Conservation (phyloP, 1,284 basidiomycete species). For the Hypsizygus ulmarius region DNA sequence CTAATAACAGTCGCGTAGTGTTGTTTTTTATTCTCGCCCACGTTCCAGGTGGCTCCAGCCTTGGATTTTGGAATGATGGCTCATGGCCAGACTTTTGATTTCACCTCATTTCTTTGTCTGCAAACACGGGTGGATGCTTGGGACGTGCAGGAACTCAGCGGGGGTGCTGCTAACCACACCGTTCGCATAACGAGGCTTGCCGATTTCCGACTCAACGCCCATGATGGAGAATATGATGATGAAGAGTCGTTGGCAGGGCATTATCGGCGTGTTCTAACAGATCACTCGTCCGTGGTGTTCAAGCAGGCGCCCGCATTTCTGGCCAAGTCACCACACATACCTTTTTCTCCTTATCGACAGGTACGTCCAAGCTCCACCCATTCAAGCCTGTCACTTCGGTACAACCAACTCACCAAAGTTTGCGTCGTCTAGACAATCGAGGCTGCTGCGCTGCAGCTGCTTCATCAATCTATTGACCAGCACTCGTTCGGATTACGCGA, state of each 20-base stretch:
- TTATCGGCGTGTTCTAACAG: background rate
- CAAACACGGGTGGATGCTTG: background rate
- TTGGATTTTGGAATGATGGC: background rate
- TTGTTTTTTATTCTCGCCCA: no score
- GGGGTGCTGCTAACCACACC: slow-evolving; percentile 10
- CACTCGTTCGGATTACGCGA: background rate
- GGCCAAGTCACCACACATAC: slow-evolving; percentile 5
- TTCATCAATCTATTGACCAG: slow-evolving; percentile 2
- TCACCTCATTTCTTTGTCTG: slow-evolving; percentile 3
- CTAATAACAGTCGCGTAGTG: no score
- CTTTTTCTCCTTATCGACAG: slow-evolving; percentile 13
- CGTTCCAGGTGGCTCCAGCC: background rate
- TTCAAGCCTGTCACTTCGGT: no score
- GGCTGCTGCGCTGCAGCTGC: slow-evolving; percentile 2
- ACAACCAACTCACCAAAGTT: no score
- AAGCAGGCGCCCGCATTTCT: slow-evolving; percentile 13
- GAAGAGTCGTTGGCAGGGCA: background rate
- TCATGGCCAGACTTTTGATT: slow-evolving; percentile 9
- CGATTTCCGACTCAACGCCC: background rate
- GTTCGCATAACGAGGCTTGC: background rate
- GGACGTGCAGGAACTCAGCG: slow-evolving; percentile 4
- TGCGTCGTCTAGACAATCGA: slow-evolving; percentile 9
- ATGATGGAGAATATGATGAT: background rate
- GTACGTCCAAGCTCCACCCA: slow-evolving; percentile 2
- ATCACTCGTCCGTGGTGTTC: slow-evolving; percentile 3